phyloP scores from a whole-genome alignment of 306 rosid genomes.

The Citrullus mucosospermus region DNA sequence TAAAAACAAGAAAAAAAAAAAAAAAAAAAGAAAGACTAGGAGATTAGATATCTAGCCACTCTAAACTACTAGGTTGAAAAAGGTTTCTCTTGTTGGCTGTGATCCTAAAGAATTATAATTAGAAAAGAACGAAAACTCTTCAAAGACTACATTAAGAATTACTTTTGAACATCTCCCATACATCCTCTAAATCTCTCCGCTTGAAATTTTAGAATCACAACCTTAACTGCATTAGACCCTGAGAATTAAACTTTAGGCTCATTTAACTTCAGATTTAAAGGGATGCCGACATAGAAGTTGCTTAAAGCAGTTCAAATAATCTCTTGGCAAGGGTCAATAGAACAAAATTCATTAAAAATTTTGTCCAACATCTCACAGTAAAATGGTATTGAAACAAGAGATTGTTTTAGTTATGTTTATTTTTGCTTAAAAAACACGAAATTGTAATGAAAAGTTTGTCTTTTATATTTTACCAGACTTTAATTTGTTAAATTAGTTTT shows the following conservation, averaged over 20 bases:
- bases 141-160: not conserved
- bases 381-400: not conserved
- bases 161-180: not conserved
- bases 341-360: not conserved
- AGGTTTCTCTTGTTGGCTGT: not conserved
- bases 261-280: not conserved
- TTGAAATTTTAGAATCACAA: not conserved
- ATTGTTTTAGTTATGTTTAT: not conserved
- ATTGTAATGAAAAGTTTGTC: too few species aligned
- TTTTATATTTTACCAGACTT: too few species aligned
- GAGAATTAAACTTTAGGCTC: not conserved
- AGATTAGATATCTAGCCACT: not conserved
- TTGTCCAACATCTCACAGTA: not conserved
- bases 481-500: too few species aligned
- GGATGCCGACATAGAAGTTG: not conserved
- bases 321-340: not conserved
- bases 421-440: not conserved
- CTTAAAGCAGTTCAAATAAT: not conserved
- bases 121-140: not conserved
- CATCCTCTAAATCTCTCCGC: not conserved
- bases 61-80: not conserved
- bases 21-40: not conserved
- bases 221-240: not conserved
- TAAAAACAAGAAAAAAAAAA: too few species aligned
- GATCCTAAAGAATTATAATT: not conserved